These are phyloP conservation scores for Cardamine resedifolia DNA, from an alignment of 345 rosid genomes.

Conservation along the genomic window DNA sequence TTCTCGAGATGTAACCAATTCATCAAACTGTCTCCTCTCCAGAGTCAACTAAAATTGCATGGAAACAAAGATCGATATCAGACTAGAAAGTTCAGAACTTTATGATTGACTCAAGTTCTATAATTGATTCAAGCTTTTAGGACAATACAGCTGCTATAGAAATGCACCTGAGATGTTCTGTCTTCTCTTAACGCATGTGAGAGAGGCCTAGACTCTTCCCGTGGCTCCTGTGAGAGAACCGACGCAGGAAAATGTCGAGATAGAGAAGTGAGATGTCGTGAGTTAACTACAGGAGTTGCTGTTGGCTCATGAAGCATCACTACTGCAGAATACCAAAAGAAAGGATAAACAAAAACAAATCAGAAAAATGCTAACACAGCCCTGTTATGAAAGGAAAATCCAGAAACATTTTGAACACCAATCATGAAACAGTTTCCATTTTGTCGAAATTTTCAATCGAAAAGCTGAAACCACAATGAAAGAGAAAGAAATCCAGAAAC, in stretches of 20 bases:
- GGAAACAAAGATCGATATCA: not conserved
- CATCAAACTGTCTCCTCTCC: slow-evolving; percentile 46
- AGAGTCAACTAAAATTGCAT: slow-evolving; percentile 36
- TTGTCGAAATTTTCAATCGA: not conserved
- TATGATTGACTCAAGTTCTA: not conserved
- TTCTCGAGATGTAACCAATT: slow-evolving; percentile 36
- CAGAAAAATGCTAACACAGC: not conserved
- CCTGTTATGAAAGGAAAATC: not conserved
- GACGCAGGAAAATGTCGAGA: slow-evolving; percentile 69
- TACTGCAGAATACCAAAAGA: slow-evolving; percentile 39
- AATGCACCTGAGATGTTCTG: slow-evolving; percentile 51
- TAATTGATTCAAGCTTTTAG: not conserved
- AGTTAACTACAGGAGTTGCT: slow-evolving; percentile 45
- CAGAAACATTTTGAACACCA: not conserved
- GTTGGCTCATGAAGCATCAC: slow-evolving; percentile 59
- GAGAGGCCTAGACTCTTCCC: slow-evolving; percentile 53
- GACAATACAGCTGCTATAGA: not conserved
- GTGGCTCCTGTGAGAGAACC: slow-evolving; percentile 72
- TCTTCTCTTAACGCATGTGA: slow-evolving; percentile 55
- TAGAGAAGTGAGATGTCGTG: slow-evolving; percentile 52
- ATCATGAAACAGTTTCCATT: not conserved
- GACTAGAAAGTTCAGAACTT: slow-evolving; percentile 17
- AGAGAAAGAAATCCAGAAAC: not conserved
- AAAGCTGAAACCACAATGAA: not conserved
- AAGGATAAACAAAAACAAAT: not conserved